Base-by-base conservation (phyloP, 2,329 filamentous ascomycete genomes). In the Pestalotiopsis sp. region DNA sequence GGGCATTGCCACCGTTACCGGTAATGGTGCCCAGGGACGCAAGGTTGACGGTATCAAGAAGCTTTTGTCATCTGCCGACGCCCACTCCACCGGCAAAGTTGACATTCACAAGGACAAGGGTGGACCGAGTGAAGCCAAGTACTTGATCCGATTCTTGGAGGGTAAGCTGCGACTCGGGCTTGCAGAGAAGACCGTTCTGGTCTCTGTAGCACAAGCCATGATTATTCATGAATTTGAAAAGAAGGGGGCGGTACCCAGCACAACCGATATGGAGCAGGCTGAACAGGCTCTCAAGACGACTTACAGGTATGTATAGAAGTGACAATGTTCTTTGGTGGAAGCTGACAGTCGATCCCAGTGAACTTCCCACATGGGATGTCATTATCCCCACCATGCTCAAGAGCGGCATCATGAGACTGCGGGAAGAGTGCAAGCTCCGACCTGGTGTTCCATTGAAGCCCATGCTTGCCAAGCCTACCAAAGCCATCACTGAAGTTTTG, bases 381-480 rank as follows among this genome's bases (percentile, higher is more conserved):
- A 97, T 99, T 70, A 91, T 99, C 67, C 96, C 96, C 1, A 92
- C 93, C 2, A 93, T 98, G 85, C 84, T 98, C 31, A 85, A 96
- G 74, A 88, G 96, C 75, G 96, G 96, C 20, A 93, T 99, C 71
- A 89, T 92, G 82, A 91, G 94, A 49, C 83, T 99, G 13, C 88
- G 89, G 66, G 92, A 97, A 11, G 89, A 92, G 68, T 98, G 96
- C 87, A 97, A 97, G 79, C 87, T 99, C 59, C 93, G 94, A 73
- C 95, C 96, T 0, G 96, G 96, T 71, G 93, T 99, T 17, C 96
- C 96, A 0, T 85, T 99, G 69, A 99, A 99, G 81, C 96, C 96
- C 75, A 99, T 99, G 96, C 87, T 99, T 83, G 96, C 96, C 23
- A 98, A 98, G 76, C 96, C 96, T 3, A 99, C 96, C 11, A 99